A percentile compares a stretch with the other conserved stretches of the same genome.
Evolutionary conservation across 345 rosid genomes (phyloP).

Genomic region (Ricinus communis): DNA sequence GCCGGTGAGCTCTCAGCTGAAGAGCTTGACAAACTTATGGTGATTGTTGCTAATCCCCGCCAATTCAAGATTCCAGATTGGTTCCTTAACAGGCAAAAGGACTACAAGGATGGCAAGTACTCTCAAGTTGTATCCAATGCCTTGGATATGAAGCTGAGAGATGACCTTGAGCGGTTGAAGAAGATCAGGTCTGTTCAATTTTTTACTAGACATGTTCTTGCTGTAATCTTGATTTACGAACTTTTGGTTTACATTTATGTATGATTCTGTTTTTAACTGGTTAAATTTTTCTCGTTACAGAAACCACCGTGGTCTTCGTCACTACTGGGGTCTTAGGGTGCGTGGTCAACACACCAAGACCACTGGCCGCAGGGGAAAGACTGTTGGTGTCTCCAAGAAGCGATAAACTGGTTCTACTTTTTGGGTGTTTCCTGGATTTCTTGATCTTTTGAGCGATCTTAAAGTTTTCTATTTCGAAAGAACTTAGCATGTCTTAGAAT

Average conservation of each 20-base stretch:
- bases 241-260: background rate
- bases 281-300: slow-evolving; percentile 36
- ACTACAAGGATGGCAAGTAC: slow-evolving; percentile 37
- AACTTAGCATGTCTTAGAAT: slow-evolving; percentile 8
- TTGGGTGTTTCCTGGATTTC: background rate
- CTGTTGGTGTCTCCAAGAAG: slow-evolving; percentile 98
- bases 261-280: background rate
- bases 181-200: slow-evolving; percentile 30
- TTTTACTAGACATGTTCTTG: background rate
- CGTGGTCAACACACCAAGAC: slow-evolving; percentile 99
- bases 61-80: slow-evolving; percentile 42
- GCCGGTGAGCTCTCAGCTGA: slow-evolving; percentile 38
- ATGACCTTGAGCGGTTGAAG: slow-evolving; percentile 40
- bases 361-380: slow-evolving; percentile 95
- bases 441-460: background rate
- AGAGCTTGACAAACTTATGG: slow-evolving; percentile 40
- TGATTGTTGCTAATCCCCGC: slow-evolving; percentile 38
- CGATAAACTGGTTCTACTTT: slow-evolving; percentile 19
- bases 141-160: slow-evolving; percentile 42
- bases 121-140: slow-evolving; percentile 43
- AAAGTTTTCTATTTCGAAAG: background rate
- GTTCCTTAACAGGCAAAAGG: slow-evolving; percentile 42
- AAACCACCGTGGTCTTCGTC: slow-evolving; percentile 96
- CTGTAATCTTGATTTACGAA: no score
- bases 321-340: slow-evolving; percentile 98